Evolutionary conservation across 306 rosid species (phyloP).

Genomic region (Arachis hypogaea): DNA sequence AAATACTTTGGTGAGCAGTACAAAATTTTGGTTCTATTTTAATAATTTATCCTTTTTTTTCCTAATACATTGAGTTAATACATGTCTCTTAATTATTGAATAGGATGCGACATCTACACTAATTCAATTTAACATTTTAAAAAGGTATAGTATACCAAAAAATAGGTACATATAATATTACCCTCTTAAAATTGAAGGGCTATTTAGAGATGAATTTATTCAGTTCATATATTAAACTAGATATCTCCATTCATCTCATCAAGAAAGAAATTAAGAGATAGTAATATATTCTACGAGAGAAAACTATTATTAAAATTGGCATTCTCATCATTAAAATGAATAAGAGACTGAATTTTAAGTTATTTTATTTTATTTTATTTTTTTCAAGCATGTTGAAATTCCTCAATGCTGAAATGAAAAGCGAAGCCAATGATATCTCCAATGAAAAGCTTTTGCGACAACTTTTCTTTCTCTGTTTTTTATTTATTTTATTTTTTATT

Average conservation of each 20-base stretch:
- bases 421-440: conserved; percentile 43
- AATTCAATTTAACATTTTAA: too few species aligned
- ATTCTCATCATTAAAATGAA: conserved; percentile 11
- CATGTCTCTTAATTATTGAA: too few species aligned
- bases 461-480: not conserved
- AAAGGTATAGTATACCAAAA: too few species aligned
- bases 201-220: not conserved
- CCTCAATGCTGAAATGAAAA: conserved; percentile 34
- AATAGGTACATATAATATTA: too few species aligned
- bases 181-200: too few species aligned
- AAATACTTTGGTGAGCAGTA: too few species aligned
- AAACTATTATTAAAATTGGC: not conserved
- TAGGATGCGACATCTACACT: too few species aligned
- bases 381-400: conserved; percentile 22
- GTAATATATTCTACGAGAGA: not conserved
- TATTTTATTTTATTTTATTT: not conserved
- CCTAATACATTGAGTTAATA: too few species aligned
- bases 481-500: not conserved
- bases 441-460: conserved; percentile 30
- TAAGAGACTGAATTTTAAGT: not conserved
- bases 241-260: conserved; percentile 3
- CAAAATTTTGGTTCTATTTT: too few species aligned
- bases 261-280: conserved; percentile 9
- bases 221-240: not conserved
- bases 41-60: too few species aligned